Evolutionary conservation across 441 rosid genomes (phyloP), one percentile per base, ranked within the genome.

Genomic region (Eruca vesicaria): DNA sequence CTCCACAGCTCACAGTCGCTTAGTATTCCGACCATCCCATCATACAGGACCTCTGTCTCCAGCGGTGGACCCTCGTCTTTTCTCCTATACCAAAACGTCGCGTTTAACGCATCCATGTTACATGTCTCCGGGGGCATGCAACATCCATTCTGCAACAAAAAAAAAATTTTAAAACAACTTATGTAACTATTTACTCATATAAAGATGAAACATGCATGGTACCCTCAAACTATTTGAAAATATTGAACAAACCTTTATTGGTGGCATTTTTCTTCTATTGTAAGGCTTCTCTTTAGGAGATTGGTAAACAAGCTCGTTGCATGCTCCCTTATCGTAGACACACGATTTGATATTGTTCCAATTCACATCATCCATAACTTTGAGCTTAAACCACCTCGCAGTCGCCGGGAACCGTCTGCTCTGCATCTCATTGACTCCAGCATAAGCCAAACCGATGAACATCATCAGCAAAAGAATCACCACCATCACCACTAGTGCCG

Each of bases 321-420:
- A 93, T 0, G 56, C 64, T 21, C 78, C 74, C 3, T 71, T 75
- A 48, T 77, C 83, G 50, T 81, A 91, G 16, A 91, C 78, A 81
- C 97, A 93, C 1, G 89, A 72, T 81, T 90, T 89, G 66, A 93
- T 82, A 41, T 82, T 73, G 32, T 78, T 79, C 98, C 95, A 93
- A 2, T 81, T 72, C 9, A 62, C 38, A 28, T 80, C 52, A 20
- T 83, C 69, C 32, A 68, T 63, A 66, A 91, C 78, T 76, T 84
- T 88, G 20, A 67, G 63, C 63, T 67, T 77, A 57, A 93, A 81
- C 98, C 97, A 89, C 59, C 60, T 69, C 8, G 85, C 84, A 0
- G 98, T 84, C 29, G 87, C 97, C 3, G 82, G 76, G 19, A 89
- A 84, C 32, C 63, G 75, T 26, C 84, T 63, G 68, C 76, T 86